A percentile compares a stretch with the other conserved stretches of the same genome.
phyloP scores from a whole-genome alignment of 352 stramenopile species.

The Phytophthora fragariaefolia region DNA sequence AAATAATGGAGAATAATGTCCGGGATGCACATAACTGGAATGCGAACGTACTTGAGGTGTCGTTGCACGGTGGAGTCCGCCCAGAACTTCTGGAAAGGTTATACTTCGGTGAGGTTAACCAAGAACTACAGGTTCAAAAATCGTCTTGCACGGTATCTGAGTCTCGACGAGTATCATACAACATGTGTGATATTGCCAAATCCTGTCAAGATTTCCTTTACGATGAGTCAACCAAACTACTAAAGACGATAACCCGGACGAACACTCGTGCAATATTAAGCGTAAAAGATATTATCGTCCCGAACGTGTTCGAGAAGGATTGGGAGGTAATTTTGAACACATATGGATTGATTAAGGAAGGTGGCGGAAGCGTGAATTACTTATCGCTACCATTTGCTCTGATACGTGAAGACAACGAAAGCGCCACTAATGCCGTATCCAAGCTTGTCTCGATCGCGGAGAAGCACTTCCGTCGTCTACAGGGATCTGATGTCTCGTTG shows the following conservation, averaged over 20 bases:
- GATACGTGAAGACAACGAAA: constrained; percentile 32
- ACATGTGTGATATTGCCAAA: constrained; percentile 22
- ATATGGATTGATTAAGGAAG: neutral
- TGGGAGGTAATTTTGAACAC: constrained; percentile 10
- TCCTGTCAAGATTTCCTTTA: constrained; percentile 15
- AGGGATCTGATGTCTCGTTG: constrained; percentile 28
- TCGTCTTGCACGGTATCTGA: neutral
- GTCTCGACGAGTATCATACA: constrained; percentile 22
- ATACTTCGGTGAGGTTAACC: neutral
- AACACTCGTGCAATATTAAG: constrained; percentile 23
- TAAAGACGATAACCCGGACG: constrained; percentile 24
- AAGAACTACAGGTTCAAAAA: neutral
- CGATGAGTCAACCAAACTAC: constrained; percentile 25
- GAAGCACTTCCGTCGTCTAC: constrained; percentile 23
- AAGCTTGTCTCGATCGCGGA: constrained; percentile 26
- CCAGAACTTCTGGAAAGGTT: neutral
- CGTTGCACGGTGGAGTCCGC: constrained; percentile 7
- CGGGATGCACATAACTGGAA: neutral
- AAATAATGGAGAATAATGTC: neutral
- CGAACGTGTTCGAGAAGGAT: constrained; percentile 24
- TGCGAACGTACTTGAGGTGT: constrained; percentile 6
- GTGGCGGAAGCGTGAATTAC: constrained; percentile 17
- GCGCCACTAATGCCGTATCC: constrained; percentile 17
- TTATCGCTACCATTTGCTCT: constrained; percentile 36
- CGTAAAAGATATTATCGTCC: constrained; percentile 25